phyloP scores from a whole-genome alignment of 1,139 yeast genomes.

The Blastobotrys arbuscula region DNA sequence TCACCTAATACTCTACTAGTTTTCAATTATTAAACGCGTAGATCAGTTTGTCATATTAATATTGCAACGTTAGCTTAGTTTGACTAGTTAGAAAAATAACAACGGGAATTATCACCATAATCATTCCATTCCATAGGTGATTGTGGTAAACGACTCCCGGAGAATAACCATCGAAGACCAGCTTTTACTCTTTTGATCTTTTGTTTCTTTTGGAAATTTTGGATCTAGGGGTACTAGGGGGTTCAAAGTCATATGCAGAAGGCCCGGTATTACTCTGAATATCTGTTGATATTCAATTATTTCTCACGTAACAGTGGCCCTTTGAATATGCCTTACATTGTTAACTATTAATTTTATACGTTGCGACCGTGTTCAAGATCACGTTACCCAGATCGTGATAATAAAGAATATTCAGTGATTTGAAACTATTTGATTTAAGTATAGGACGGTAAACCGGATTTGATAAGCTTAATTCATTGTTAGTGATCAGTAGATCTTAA shows the following conservation, averaged over 20 bases:
- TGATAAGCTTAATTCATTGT: too few species aligned
- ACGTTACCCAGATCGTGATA: too few species aligned
- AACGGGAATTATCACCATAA: slow-evolving; percentile 21
- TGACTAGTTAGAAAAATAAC: too few species aligned
- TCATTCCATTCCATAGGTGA: slow-evolving; percentile 14
- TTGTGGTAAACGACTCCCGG: slow-evolving; percentile 22
- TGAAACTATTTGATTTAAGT: too few species aligned
- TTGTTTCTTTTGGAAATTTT: not conserved
- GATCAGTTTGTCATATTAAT: not conserved
- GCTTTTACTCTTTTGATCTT: not conserved
- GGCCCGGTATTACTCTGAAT: not conserved
- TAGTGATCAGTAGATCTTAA: too few species aligned
- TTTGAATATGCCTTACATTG: slow-evolving; percentile 8
- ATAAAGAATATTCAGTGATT: too few species aligned
- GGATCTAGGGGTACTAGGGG: not conserved
- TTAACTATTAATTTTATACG: too few species aligned
- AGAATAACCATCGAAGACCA: slow-evolving; percentile 10
- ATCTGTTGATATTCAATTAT: not conserved
- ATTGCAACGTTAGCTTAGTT: too few species aligned
- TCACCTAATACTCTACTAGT: too few species aligned
- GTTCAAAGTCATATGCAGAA: slow-evolving; percentile 7
- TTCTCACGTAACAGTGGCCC: slow-evolving; percentile 2
- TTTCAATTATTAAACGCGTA: too few species aligned
- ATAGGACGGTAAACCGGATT: too few species aligned
- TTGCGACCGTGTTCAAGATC: too few species aligned